Evolutionary conservation across 2,329 filamentous ascomycete species (phyloP).

Genomic region (Ophiostoma pallidulum): DNA sequence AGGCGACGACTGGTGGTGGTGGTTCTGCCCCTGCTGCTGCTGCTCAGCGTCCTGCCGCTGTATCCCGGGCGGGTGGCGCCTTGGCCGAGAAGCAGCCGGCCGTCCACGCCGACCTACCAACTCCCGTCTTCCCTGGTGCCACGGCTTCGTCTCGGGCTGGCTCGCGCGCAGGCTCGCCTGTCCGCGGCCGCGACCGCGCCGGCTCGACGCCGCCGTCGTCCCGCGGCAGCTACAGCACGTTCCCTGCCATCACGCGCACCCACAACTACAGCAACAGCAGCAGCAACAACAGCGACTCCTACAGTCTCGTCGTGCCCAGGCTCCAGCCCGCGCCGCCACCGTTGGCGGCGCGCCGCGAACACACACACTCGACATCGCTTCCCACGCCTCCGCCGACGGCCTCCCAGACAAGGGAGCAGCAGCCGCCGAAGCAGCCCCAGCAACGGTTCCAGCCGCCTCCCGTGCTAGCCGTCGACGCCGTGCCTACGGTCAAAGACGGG

Average conservation of each 20-base stretch:
- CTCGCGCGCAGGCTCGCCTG: too few relatives aligned
- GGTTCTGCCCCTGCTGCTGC: neutral
- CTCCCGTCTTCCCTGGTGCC: too few relatives aligned
- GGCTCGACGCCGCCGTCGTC: neutral
- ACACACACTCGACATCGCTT: neutral
- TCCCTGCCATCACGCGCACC: neutral
- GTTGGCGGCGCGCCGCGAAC: neutral
- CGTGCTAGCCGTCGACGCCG: too few relatives aligned
- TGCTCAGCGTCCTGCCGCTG: too few relatives aligned
- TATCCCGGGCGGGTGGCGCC: too few relatives aligned
- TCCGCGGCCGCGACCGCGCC: too few relatives aligned
- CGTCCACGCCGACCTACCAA: too few relatives aligned
- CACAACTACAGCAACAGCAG: neutral
- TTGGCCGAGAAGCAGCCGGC: neutral
- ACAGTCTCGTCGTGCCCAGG: neutral
- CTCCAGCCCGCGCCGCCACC: neutral
- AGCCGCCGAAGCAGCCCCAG: neutral
- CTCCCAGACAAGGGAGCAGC: too few relatives aligned
- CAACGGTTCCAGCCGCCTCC: neutral
- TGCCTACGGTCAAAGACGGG: too few relatives aligned
- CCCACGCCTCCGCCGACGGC: neutral
- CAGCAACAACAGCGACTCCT: neutral
- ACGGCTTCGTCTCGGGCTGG: too few relatives aligned
- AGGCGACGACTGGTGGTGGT: too few relatives aligned
- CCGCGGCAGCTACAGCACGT: conserved; percentile 12